Evolutionary conservation across 2,329 filamentous ascomycete species (phyloP), one percentile per base, ranked within the genome.

Genomic region (Aureobasidium namibiae): DNA sequence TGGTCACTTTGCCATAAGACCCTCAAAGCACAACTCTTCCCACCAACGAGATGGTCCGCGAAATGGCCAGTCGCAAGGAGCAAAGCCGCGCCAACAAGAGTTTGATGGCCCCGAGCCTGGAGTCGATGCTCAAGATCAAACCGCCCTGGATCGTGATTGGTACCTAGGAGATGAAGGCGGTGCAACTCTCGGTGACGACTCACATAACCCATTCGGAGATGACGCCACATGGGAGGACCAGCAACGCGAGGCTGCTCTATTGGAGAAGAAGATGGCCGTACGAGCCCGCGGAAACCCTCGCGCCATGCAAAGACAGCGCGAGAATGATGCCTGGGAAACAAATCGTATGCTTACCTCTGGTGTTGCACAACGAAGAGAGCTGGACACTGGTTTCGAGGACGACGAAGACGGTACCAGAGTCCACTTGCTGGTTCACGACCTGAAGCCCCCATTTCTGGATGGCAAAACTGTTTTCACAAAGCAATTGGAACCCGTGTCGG

Each of bases 271-370:
- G 76, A 80, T 88, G 70, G 69, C 69, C 1, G 67, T 67, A 14
- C 60, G 70, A 10, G 62, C 61, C 3, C 62, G 65, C 26, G 65
- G 71, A 13, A 90, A 84, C 69, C 88, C 88, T 45, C 82, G 89
- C 53, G 86, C 87, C 62, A 80, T 90, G 60, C 90, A 96, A 73
- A 89, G 92, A 67, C 90, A 96, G 72, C 91, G 89, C 70, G 94
- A 99, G 69, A 91, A 94, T 44, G 94, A 99, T 74, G 92, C 92
- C 0, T 99, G 94, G 94, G 95, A 99, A 74, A 94, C 92, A 16
- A 99, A 99, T 72, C 89, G 94, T 61, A 97, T 99, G 94, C 80
- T 99, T 62, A 94, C 92, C 1, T 96, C 92, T 21, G 92, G 92
- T 60, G 92, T 99, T 18, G 94, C 94, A 18, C 95, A 99, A 73